A percentile compares a stretch with the other conserved stretches of the same genome.
These are phyloP conservation scores for Planoprotostelium fungivorum DNA, from an alignment of 78 protist genomes.

Conservation along the genomic window DNA sequence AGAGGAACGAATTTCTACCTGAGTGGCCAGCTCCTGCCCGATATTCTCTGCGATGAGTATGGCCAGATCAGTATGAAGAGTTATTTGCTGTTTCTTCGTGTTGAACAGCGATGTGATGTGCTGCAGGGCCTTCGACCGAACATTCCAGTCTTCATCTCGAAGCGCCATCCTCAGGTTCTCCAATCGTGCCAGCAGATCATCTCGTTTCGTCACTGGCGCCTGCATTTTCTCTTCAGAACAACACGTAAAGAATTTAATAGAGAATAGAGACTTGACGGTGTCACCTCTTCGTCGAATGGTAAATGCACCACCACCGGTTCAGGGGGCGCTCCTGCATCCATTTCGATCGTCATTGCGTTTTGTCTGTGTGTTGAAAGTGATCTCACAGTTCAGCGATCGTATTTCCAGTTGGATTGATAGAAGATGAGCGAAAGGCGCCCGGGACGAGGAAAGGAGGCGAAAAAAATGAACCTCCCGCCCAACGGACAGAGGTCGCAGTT, in stretches of 20 bases:
- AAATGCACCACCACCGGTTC: background rate
- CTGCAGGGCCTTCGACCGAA: background rate
- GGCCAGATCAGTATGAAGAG: no score
- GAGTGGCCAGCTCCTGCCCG: background rate
- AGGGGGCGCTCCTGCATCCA: background rate
- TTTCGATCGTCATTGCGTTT: no score
- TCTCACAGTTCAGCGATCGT: background rate
- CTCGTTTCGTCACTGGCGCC: background rate
- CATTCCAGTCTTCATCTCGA: background rate
- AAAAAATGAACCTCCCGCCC: background rate
- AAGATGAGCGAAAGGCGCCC: no score
- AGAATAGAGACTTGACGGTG: no score
- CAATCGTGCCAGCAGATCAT: background rate
- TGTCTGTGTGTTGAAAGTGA: background rate
- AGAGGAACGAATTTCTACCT: background rate
- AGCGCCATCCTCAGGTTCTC: background rate
- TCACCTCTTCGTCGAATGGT: background rate
- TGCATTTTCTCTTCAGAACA: background rate
- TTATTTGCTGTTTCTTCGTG: no score
- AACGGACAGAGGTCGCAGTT: no score
- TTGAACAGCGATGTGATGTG: background rate
- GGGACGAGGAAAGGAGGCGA: no score
- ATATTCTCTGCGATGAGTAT: background rate
- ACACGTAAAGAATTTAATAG: no score
- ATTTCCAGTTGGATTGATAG: no score